A percentile compares a stretch with the other conserved stretches of the same genome.
Evolutionary conservation across 345 rosid genomes (phyloP).

Genomic region (Geranium rotundifolium): DNA sequence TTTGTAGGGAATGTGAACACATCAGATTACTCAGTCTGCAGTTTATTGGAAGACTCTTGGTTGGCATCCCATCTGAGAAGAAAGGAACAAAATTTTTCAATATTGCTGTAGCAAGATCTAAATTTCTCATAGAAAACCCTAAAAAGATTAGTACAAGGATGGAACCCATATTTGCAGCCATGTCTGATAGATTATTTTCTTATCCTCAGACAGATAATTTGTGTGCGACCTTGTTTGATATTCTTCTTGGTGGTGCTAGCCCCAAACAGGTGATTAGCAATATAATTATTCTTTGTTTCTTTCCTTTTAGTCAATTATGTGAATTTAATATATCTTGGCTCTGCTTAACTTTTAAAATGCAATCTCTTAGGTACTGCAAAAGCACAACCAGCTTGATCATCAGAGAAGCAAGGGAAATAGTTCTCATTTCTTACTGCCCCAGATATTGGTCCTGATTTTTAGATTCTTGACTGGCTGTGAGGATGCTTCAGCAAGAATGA

Average conservation of each 20-base stretch:
- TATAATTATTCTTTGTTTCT: constrained; percentile 4
- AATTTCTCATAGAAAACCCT: constrained; percentile 44
- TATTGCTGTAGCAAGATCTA: constrained; percentile 69
- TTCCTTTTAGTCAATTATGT: constrained; percentile 4
- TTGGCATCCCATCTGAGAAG: constrained; percentile 80
- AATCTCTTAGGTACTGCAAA: constrained; percentile 64
- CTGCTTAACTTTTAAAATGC: constrained; percentile 6
- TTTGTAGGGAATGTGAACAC: constrained; percentile 72
- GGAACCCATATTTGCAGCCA: constrained; percentile 60
- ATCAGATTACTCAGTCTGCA: constrained; percentile 90
- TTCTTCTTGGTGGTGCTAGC: constrained; percentile 98
- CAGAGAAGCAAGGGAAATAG: constrained; percentile 45
- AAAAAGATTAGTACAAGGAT: constrained; percentile 45
- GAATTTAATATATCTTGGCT: constrained; percentile 3
- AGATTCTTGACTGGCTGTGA: constrained; percentile 58
- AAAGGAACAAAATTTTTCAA: constrained; percentile 71
- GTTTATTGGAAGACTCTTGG: constrained; percentile 80
- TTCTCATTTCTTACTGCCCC: constrained; percentile 79
- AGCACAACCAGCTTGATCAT: constrained; percentile 50
- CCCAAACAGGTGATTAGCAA: constrained; percentile 71
- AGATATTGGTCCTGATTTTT: constrained; percentile 60
- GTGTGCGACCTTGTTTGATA: constrained; percentile 85
- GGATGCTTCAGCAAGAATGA: constrained; percentile 54
- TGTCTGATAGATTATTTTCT: constrained; percentile 65
- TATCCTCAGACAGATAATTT: constrained; percentile 78